Percentiles rank a stretch among this genome's conserved stretches.
These are phyloP conservation scores for Penicillium sp. DNA, from an alignment of 2,329 filamentous ascomycete species.

Conservation along the genomic window DNA sequence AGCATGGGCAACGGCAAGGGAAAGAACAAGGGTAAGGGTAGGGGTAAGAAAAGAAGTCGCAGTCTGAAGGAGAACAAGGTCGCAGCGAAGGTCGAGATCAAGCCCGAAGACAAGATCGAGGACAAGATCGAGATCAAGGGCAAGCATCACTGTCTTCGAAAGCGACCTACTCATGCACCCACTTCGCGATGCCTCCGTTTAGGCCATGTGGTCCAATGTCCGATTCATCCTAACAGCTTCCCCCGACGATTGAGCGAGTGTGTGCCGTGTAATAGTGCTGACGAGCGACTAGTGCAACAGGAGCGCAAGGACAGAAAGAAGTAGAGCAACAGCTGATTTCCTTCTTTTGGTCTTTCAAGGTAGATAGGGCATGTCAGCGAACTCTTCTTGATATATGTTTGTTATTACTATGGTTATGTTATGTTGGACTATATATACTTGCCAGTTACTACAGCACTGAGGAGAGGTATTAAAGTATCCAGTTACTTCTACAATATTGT, in stretches of 20 bases:
- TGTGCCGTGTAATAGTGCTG: neutral
- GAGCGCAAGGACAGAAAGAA: neutral
- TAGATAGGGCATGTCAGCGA: neutral
- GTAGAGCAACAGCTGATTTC: neutral
- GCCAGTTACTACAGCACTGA: no score
- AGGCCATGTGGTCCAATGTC: neutral
- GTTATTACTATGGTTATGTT: neutral
- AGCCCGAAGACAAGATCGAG: no score
- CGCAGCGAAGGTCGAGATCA: neutral
- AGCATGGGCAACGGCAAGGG: neutral
- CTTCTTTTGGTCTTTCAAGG: neutral
- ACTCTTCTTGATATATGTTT: no score
- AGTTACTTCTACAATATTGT: no score
- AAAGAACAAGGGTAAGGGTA: neutral
- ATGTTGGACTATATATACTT: neutral
- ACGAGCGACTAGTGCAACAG: neutral
- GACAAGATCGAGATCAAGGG: no score
- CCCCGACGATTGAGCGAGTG: neutral
- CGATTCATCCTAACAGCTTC: neutral
- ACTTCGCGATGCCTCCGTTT: neutral
- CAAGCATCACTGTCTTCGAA: no score
- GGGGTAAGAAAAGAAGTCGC: neutral
- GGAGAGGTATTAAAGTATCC: no score
- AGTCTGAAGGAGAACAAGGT: neutral
- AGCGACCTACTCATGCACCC: no score